phyloP scores from a whole-genome alignment of 192 early-diverging fungal genomes.

The Phlyctochytrium bullatum region DNA sequence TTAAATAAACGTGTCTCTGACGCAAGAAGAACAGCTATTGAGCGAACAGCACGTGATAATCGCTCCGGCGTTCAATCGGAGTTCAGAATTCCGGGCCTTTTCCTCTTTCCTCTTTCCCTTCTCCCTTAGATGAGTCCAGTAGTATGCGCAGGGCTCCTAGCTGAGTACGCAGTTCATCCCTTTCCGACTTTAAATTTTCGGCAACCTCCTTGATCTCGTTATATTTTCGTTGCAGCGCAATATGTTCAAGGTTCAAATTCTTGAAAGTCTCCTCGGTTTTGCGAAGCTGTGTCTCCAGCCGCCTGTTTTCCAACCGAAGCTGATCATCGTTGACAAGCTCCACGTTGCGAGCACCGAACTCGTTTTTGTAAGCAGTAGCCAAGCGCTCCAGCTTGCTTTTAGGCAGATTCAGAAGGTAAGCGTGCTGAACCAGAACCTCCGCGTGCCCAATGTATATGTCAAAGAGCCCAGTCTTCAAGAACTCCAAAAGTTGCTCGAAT shows the following conservation, averaged over 20 bases:
- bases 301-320: slow-evolving; percentile 66
- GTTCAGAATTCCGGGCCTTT: no score
- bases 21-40: no score
- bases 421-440: slow-evolving; percentile 75
- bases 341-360: slow-evolving; percentile 63
- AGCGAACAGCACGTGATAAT: no score
- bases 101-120: no score
- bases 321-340: slow-evolving; percentile 66
- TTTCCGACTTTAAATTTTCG: slow-evolving; percentile 44
- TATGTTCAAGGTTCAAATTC: slow-evolving; percentile 71
- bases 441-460: slow-evolving; percentile 76
- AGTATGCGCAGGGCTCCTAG: slow-evolving; percentile 66
- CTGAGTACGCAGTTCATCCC: slow-evolving; percentile 46
- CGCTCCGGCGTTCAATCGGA: no score
- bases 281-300: slow-evolving; percentile 57
- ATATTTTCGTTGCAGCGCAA: slow-evolving; percentile 63
- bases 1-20: no score
- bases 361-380: slow-evolving; percentile 67
- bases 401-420: slow-evolving; percentile 72
- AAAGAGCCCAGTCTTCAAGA: slow-evolving; percentile 86
- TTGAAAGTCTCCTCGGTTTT: slow-evolving; percentile 62
- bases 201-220: slow-evolving; percentile 34
- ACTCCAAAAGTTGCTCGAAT: slow-evolving; percentile 82
- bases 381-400: slow-evolving; percentile 68
- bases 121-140: no score